Percentiles rank a stretch among this genome's conserved stretches.
phyloP scores from a whole-genome alignment of 352 stramenopile species.

The Pythium grandisporangium region DNA sequence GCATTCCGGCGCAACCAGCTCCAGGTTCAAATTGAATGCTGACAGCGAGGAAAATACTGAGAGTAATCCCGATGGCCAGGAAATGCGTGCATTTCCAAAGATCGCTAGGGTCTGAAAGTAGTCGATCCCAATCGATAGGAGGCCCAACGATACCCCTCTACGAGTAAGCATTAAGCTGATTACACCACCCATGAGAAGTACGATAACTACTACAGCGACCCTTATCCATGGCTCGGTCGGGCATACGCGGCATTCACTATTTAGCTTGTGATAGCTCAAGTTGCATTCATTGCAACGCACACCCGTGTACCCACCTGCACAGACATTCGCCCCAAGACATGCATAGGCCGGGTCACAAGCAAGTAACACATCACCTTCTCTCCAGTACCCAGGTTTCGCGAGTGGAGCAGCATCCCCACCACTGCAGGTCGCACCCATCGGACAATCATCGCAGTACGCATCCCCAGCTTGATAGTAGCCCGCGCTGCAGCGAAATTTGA shows the following conservation, averaged over 20 bases:
- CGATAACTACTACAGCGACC: conserved; percentile 33
- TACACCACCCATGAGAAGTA: conserved; percentile 31
- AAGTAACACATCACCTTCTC: conserved; percentile 38
- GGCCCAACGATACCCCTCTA: conserved; percentile 53
- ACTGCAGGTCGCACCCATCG: conserved; percentile 31
- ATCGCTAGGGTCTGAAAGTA: conserved; percentile 85
- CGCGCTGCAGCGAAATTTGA: conserved; percentile 53
- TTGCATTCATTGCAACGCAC: conserved; percentile 39
- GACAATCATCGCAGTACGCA: conserved; percentile 42
- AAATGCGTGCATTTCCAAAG: conserved; percentile 58
- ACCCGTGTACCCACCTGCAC: conserved; percentile 26
- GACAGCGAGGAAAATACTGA: conserved; percentile 56
- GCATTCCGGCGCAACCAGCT: conserved; percentile 77
- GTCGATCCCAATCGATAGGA: conserved; percentile 77
- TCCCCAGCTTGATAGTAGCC: conserved; percentile 38
- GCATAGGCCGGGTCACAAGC: conserved; percentile 44
- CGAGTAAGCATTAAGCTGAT: conserved; percentile 47
- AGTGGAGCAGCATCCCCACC: conserved; percentile 36
- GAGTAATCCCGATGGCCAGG: conserved; percentile 56
- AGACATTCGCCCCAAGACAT: conserved; percentile 44
- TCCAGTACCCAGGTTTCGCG: conserved; percentile 41
- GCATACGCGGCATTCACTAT: conserved; percentile 47
- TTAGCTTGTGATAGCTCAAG: conserved; percentile 46
- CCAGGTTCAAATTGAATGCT: conserved; percentile 80
- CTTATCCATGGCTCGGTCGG: conserved; percentile 46